phyloP scores from a whole-genome alignment of 2,329 filamentous ascomycete species.

The Aspergillus neoniger region DNA sequence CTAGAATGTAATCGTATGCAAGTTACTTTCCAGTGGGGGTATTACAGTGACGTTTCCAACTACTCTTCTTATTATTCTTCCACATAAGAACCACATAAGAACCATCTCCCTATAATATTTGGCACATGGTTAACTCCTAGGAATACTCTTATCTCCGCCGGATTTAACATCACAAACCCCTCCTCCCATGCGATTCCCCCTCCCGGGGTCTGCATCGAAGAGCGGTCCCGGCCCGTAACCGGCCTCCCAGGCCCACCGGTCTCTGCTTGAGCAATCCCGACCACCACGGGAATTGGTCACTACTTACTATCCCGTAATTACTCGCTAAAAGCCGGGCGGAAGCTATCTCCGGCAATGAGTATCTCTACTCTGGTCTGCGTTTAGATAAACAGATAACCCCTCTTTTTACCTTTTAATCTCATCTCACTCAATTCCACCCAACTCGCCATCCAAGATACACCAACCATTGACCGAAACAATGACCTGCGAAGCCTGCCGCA shows the following conservation, averaged over 20 bases:
- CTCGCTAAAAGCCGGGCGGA: neutral
- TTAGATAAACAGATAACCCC: neutral
- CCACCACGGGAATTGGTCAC: neutral
- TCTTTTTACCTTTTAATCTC: neutral
- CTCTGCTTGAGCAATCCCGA: neutral
- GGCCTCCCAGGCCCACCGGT: neutral
- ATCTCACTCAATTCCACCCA: neutral
- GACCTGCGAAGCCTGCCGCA: slow-evolving; percentile 38
- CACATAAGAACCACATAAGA: no score
- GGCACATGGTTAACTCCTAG: no score
- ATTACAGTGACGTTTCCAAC: no score
- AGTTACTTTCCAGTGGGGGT: no score
- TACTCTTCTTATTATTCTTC: no score
- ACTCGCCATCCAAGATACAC: neutral
- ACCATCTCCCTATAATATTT: no score
- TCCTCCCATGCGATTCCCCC: no score
- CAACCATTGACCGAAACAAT: slow-evolving; percentile 10
- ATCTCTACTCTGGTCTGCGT: no score
- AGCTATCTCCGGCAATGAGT: neutral
- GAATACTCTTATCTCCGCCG: no score
- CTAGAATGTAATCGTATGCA: no score
- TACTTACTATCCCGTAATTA: neutral
- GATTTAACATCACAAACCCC: no score
- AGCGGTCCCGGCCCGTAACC: slow-evolving; percentile 7
- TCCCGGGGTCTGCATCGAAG: neutral